Percentiles rank a stretch among this genome's conserved stretches.
These are phyloP conservation scores for Glomus cerebriforme DNA, from an alignment of 192 early-diverging fungal species.

Conservation along the genomic window DNA sequence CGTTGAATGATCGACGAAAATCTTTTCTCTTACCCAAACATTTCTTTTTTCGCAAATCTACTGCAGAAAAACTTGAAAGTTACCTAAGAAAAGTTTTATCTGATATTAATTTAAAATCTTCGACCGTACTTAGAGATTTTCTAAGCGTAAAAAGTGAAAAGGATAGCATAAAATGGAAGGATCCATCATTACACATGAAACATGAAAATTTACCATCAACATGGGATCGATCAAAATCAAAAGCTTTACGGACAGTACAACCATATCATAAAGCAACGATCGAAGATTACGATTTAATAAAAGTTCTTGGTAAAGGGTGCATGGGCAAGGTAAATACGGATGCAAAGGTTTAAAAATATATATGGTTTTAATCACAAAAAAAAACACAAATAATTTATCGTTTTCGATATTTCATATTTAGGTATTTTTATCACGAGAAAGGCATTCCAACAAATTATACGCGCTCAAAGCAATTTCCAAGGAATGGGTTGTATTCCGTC, in stretches of 20 bases:
- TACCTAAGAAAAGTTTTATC: slow-evolving; percentile 47
- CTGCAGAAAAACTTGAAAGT: slow-evolving; percentile 47
- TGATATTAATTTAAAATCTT: slow-evolving; percentile 44
- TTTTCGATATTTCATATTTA: slow-evolving; percentile 23
- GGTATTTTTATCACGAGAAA: slow-evolving; percentile 54
- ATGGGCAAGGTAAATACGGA: slow-evolving; percentile 62
- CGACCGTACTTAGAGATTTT: slow-evolving; percentile 50
- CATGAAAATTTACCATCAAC: background rate
- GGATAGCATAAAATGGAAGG: slow-evolving; percentile 47
- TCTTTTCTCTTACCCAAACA: slow-evolving; percentile 40
- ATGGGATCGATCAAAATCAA: slow-evolving; percentile 11
- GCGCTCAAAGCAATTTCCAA: slow-evolving; percentile 60
- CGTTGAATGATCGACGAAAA: slow-evolving; percentile 44
- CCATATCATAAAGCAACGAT: slow-evolving; percentile 41
- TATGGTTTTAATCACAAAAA: too few relatives aligned
- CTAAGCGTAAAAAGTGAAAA: slow-evolving; percentile 51
- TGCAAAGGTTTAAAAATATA: too few relatives aligned
- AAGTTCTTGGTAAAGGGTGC: slow-evolving; percentile 61
- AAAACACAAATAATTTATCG: too few relatives aligned
- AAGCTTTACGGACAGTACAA: slow-evolving; percentile 24
- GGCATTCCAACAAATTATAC: slow-evolving; percentile 46
- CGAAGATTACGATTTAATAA: slow-evolving; percentile 54
- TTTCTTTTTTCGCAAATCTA: slow-evolving; percentile 49
- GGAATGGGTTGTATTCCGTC: slow-evolving; percentile 68
- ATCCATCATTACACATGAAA: slow-evolving; percentile 26